A percentile compares a stretch with the other conserved stretches of the same genome.
Conservation (phyloP, 83 land plant genomes). For the Thuja plicata region DNA sequence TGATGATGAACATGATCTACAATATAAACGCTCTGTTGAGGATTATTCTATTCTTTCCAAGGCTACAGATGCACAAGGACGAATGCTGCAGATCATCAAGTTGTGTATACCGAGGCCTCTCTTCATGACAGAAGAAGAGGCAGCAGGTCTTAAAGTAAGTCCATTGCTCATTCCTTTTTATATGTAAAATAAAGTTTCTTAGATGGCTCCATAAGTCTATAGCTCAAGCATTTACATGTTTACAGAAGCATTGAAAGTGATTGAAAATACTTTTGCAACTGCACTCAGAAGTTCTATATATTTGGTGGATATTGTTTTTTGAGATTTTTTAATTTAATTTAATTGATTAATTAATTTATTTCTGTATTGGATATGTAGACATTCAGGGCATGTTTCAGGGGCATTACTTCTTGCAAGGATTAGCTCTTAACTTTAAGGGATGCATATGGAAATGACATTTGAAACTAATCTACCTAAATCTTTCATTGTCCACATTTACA, state of each 20-base stretch:
- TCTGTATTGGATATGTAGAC: not conserved
- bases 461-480: not conserved
- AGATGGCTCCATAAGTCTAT: not conserved
- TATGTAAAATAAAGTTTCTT: not conserved
- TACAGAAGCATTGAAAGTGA: not conserved
- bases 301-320: not conserved
- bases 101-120: conserved; percentile 86
- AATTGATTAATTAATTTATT: not conserved
- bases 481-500: not conserved
- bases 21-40: conserved; percentile 76
- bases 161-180: not conserved
- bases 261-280: not conserved
- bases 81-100: conserved; percentile 66
- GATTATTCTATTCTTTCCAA: conserved; percentile 69
- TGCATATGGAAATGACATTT: not conserved
- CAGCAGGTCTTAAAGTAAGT: conserved; percentile 46
- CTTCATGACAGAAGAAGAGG: conserved; percentile 79
- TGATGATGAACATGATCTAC: conserved; percentile 78
- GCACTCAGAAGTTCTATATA: not conserved
- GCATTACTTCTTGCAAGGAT: not conserved
- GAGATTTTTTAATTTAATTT: not conserved
- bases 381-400: not conserved
- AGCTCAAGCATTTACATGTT: not conserved
- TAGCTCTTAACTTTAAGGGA: not conserved
- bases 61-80: conserved; percentile 82